phyloP scores from a whole-genome alignment of 108 stramenopile species.

The Nannochloropsis salina region DNA sequence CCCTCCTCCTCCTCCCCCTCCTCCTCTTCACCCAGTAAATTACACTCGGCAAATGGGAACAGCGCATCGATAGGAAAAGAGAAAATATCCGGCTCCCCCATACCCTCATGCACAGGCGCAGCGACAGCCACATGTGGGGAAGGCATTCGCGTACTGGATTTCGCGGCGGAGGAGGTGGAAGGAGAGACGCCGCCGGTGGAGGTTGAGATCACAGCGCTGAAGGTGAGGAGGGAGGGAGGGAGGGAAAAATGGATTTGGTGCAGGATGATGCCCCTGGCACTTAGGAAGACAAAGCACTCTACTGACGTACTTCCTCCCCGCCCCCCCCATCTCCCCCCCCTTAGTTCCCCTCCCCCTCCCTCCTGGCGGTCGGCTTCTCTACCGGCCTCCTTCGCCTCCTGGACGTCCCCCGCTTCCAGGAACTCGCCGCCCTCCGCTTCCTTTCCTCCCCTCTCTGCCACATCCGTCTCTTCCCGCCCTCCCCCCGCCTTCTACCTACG shows the following conservation, averaged over 20 bases:
- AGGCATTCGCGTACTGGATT: background rate
- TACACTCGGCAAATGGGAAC: background rate
- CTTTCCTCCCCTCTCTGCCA: background rate
- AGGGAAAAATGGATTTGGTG: background rate
- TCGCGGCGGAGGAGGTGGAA: background rate
- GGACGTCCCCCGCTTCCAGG: background rate
- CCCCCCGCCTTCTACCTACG: background rate
- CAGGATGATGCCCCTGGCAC: background rate
- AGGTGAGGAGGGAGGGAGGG: background rate
- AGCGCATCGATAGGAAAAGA: background rate
- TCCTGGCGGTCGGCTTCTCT: constrained; percentile 2
- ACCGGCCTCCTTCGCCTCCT: constrained; percentile 11
- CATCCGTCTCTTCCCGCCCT: background rate
- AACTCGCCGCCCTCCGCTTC: background rate
- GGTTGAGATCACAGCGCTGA: background rate
- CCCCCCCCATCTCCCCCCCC: background rate
- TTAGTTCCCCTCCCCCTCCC: background rate
- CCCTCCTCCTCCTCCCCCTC: background rate
- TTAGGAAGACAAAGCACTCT: background rate
- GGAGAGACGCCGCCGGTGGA: background rate
- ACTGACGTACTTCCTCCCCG: background rate
- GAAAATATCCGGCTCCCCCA: background rate
- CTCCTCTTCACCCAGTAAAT: no score
- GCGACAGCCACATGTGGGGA: background rate
- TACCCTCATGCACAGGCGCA: background rate